Percentiles rank a stretch among this genome's conserved stretches.
Conservation (phyloP, 495 filamentous ascomycete species). For the Ascodesmis nigricans region DNA sequence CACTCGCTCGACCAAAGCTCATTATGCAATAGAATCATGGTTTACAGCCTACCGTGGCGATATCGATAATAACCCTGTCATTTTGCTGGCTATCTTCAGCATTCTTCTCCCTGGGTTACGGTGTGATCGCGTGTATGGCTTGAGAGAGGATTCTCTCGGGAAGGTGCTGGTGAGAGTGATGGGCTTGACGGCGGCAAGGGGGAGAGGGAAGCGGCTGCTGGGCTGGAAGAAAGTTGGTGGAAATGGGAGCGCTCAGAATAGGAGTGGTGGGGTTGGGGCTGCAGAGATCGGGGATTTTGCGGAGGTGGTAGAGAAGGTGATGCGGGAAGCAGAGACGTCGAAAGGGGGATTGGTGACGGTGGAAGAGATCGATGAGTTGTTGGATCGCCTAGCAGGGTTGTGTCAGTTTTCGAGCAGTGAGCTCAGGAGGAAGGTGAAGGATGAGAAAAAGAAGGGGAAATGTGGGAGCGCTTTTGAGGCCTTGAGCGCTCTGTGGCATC, state of each 20-base stretch:
- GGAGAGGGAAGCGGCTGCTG: slow-evolving; percentile 36
- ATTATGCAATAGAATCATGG: too few relatives aligned
- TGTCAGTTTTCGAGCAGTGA: slow-evolving; percentile 46
- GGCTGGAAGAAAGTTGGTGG: slow-evolving; percentile 32
- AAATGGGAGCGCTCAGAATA: too few relatives aligned
- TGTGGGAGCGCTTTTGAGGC: slow-evolving; percentile 23
- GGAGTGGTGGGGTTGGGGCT: too few relatives aligned
- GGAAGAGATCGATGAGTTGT: slow-evolving; percentile 48
- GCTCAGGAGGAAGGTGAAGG: slow-evolving; percentile 30
- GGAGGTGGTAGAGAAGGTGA: slow-evolving; percentile 42
- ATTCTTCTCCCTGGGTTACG: slow-evolving; percentile 52
- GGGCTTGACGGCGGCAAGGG: slow-evolving; percentile 31
- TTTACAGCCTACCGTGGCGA: slow-evolving; percentile 9
- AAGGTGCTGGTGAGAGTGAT: slow-evolving; percentile 42
- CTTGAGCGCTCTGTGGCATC: slow-evolving; percentile 34
- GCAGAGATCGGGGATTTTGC: slow-evolving; percentile 41
- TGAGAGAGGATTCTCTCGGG: slow-evolving; percentile 38
- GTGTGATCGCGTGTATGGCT: slow-evolving; percentile 49
- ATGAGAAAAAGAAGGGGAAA: slow-evolving; percentile 5
- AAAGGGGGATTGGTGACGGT: slow-evolving; percentile 34
- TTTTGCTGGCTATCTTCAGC: slow-evolving; percentile 38
- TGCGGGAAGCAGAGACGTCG: slow-evolving; percentile 38
- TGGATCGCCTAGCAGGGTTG: slow-evolving; percentile 40
- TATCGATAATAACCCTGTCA: slow-evolving; percentile 19
- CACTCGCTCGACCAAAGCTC: too few relatives aligned